Conservation (phyloP, 805 yeast species). For the Starmerella geochares region DNA sequence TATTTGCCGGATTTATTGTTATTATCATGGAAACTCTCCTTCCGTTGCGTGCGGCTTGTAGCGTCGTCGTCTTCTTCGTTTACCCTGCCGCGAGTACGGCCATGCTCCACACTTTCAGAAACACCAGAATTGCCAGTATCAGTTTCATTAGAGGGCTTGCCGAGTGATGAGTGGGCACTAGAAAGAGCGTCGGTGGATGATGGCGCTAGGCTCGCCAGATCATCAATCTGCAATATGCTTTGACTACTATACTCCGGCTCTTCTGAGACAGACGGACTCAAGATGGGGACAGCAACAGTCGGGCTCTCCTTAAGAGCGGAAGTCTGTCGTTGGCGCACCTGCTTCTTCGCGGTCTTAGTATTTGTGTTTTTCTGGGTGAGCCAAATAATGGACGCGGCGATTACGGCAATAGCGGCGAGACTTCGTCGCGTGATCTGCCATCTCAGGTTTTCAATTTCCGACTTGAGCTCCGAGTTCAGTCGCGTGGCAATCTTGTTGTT, state of each 20-base stretch:
- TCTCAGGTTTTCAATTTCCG: conserved; percentile 77
- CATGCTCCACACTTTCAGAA: neutral
- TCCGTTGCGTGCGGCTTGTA: too few species aligned
- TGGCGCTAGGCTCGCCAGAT: neutral
- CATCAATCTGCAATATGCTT: conserved; percentile 5
- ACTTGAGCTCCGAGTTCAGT: conserved; percentile 67
- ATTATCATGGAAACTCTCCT: neutral
- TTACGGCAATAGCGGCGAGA: conserved; percentile 56
- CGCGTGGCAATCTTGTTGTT: conserved; percentile 76
- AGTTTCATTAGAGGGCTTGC: neutral
- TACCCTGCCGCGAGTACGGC: neutral
- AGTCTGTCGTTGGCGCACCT: conserved; percentile 17
- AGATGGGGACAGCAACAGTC: conserved; percentile 16
- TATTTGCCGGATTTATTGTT: neutral
- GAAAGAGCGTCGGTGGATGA: neutral
- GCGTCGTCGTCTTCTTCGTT: too few species aligned
- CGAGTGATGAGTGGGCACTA: neutral
- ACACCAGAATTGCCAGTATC: neutral
- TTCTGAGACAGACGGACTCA: conserved; percentile 19
- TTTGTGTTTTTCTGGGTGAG: conserved; percentile 35
- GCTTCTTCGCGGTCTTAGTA: conserved; percentile 22
- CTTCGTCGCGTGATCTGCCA: conserved; percentile 94
- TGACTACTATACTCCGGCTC: conserved; percentile 8
- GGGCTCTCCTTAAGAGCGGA: conserved; percentile 8
- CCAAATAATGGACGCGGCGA: conserved; percentile 49